These are phyloP conservation scores for Globomyces sp. DNA, from an alignment of 371 early-diverging fungal species.

Conservation along the genomic window DNA sequence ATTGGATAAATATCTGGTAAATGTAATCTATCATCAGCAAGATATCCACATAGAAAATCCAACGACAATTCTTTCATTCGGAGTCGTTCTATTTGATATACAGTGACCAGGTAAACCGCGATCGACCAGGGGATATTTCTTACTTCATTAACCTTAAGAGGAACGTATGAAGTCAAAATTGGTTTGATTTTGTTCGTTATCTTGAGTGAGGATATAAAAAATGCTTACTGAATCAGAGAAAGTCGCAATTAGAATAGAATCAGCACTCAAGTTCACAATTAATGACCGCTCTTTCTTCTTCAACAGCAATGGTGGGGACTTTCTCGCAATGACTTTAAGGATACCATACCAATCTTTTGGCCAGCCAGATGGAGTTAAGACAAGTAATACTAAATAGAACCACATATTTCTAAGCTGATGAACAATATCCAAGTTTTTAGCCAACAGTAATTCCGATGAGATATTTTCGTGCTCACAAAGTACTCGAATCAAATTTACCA, in stretches of 20 bases:
- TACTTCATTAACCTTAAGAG: constrained; percentile 57
- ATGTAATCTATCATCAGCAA: constrained; percentile 80
- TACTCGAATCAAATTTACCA: constrained; percentile 31
- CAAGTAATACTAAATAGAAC: constrained; percentile 81
- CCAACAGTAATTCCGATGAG: background rate
- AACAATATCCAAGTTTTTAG: constrained; percentile 53
- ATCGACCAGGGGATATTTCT: constrained; percentile 70
- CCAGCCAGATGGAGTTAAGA: constrained; percentile 77
- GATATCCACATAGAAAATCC: constrained; percentile 74
- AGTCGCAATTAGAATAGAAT: constrained; percentile 74
- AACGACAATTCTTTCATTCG: constrained; percentile 62
- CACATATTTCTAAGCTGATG: constrained; percentile 83
- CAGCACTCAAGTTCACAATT: constrained; percentile 86
- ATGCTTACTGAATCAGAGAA: constrained; percentile 57
- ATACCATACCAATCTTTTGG: constrained; percentile 71
- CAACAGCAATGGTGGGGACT: constrained; percentile 81
- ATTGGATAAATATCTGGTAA: constrained; percentile 66
- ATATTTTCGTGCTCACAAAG: constrained; percentile 35
- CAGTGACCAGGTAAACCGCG: constrained; percentile 76
- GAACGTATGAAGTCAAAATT: constrained; percentile 44
- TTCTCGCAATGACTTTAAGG: constrained; percentile 71
- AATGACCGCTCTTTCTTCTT: constrained; percentile 60
- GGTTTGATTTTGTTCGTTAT: constrained; percentile 38
- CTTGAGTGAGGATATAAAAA: constrained; percentile 16
- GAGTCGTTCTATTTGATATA: constrained; percentile 82